Evolutionary conservation across 768 basidiomycete species (phyloP), one percentile per base, ranked within the genome.

Genomic region (Tulasnella sp.): DNA sequence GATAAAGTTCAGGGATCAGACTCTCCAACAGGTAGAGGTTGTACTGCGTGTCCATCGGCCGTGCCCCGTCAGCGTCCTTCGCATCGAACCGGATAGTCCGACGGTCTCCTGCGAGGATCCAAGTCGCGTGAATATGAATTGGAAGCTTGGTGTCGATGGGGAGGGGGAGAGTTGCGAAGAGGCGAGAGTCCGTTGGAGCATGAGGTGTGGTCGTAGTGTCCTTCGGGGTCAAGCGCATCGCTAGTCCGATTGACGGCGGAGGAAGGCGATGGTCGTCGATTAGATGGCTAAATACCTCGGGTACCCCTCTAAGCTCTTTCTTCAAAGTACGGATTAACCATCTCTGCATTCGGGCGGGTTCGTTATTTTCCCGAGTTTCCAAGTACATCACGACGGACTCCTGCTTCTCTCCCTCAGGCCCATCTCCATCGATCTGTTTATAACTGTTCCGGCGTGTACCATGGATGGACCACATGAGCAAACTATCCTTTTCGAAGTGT

Each of bases 141-240:
- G 78, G 78, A 0, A 80, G 68, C 3, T 71, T 64, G 3, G 71
- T 76, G 2, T 64, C 23, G 4, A 74, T 69, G 3, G 73, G 73
- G 1, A 80, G 70, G 0, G 77, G 78, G 4, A 80, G 67, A 0
- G 70, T 73, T 10, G 77, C 74, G 56, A 78, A 79, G 21, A 80
- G 13, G 2, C 30, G 51, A 30, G 51, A 52, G 3, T 32, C 26
- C 24, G 15, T 52, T n/a, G n/a, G n/a, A n/a, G n/a, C n/a, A n/a
- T n/a, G n/a, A 38, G 34, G 34, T 38, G 34, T 38, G 34, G 34
- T 38, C 9, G 23, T 5, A 10, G 3, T 2, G 3, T 52, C 51
- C 4, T 34, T 32, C 1, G 24, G 30, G 10, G 24, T 32, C 23
- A 52, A 3, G 23, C 38, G 30, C 51, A 52, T 52, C n/a, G 51